Evolutionary conservation across 805 yeast species (phyloP).

Genomic region (Lipomyces oligophaga): DNA sequence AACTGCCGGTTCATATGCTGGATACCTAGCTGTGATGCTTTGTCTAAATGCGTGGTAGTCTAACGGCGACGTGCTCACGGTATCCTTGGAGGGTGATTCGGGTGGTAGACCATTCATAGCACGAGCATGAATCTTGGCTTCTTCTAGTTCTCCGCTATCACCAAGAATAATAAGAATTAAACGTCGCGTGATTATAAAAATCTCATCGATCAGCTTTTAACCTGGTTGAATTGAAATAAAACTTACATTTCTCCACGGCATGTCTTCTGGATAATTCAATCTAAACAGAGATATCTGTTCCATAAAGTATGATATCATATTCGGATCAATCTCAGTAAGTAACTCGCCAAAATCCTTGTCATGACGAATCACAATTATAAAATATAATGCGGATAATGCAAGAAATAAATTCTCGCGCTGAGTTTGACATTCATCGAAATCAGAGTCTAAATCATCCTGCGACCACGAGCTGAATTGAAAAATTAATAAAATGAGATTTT

Average conservation of each 20-base stretch:
- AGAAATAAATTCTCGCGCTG: conserved; percentile 5
- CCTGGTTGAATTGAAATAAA: background rate
- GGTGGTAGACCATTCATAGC: conserved; percentile 23
- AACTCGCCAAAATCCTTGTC: background rate
- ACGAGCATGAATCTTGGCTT: conserved; percentile 18
- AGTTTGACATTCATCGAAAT: background rate
- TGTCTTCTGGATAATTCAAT: conserved; percentile 10
- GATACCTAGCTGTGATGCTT: conserved; percentile 70
- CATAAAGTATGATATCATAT: conserved; percentile 18
- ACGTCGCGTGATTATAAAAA: conserved; percentile 17
- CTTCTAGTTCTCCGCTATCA: conserved; percentile 6
- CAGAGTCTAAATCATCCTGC: background rate
- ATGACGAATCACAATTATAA: conserved; percentile 9
- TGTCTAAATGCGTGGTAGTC: conserved; percentile 79
- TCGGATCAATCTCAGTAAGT: conserved; percentile 8
- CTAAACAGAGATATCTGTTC: conserved; percentile 9
- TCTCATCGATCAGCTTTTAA: background rate
- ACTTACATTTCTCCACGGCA: conserved; percentile 19
- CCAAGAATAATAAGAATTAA: conserved; percentile 15
- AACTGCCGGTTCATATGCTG: conserved; percentile 53
- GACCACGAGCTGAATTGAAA: background rate
- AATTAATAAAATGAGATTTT: background rate
- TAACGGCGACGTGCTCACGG: conserved; percentile 64
- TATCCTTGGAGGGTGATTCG: conserved; percentile 16
- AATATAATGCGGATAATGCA: conserved; percentile 16